Base-by-base conservation (phyloP, 352 stramenopile species). In the Phytophthora idaei region DNA sequence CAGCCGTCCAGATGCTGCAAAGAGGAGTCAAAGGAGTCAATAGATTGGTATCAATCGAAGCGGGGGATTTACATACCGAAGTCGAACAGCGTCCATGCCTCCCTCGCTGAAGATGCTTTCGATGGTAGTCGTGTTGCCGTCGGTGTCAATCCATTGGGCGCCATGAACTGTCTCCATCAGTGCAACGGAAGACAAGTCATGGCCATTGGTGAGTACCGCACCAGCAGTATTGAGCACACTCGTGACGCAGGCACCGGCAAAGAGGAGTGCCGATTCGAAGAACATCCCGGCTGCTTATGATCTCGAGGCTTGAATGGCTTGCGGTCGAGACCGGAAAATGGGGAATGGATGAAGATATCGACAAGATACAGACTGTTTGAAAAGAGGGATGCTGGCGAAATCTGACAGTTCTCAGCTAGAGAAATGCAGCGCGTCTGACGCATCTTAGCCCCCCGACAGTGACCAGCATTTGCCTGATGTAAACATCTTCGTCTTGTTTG, bases 141-240 rank as follows among this genome's bases (percentile, higher is more conserved):
- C 17, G 1, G 71, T 62, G 27, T 57, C 55, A 41, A 73, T 63
- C 71, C 71, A 78, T 0, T 64, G 61, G 3, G 62, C 67, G 2
- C 55, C 59, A 54, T 75, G 37, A 12, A 50, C 6, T 0, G 67
- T 65, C 61, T 78, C 71, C 71, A 78, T 78, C 7, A 78, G 37
- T 0, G 41, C 66, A 3, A 46, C 54, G 0, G 71, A 78, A 27
- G 71, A 78, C 42, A 78, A 60, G 34, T 78, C 71, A 28, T 78
- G 67, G 25, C 71, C 71, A 44, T 75, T 74, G 44, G 39, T 67
- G 32, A 78, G 42, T 9, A 60, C 60, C 2, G 61, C 64, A 27
- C 41, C 21, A 31, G 48, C 46, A 15, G 47, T 44, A 28, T 5
- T 39, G 17, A 69, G 65, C 1, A 49, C 49, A 27, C 60, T 50